phyloP scores from a whole-genome alignment of 306 rosid species.

The Medicago ruthenica region DNA sequence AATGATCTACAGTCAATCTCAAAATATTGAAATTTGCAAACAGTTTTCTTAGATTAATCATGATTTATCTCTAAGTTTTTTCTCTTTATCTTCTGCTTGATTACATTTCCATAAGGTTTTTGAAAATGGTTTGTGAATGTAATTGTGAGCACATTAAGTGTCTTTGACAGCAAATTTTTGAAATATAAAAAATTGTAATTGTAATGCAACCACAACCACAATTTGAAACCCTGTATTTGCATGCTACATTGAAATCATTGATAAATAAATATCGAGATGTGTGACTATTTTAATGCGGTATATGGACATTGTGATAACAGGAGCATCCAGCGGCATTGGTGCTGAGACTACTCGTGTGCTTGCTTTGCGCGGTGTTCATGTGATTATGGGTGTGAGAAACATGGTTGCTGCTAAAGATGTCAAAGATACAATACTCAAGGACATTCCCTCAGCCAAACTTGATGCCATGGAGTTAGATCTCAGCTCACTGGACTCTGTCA shows the following conservation, averaged over 20 bases:
- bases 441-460: slow-evolving; percentile 77
- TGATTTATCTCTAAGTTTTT: background rate
- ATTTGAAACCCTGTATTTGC: background rate
- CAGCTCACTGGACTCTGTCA: slow-evolving; percentile 72
- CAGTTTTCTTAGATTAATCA: background rate
- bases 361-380: slow-evolving; percentile 87
- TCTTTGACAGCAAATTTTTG: background rate
- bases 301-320: slow-evolving; percentile 54
- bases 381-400: slow-evolving; percentile 86
- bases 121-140: background rate
- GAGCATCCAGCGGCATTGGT: slow-evolving; percentile 94
- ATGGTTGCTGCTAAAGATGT: slow-evolving; percentile 62
- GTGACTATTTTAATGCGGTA: slow-evolving; percentile 21
- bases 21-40: slow-evolving; percentile 15
- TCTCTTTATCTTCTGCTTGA: slow-evolving; percentile 2
- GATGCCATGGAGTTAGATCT: slow-evolving; percentile 89
- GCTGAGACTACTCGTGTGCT: slow-evolving; percentile 86
- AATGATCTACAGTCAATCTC: background rate
- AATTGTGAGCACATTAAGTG: background rate
- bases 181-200: background rate
- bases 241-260: slow-evolving; percentile 12
- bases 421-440: slow-evolving; percentile 68
- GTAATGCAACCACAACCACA: background rate
- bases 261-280: background rate
- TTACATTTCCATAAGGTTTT: background rate